A percentile compares a stretch with the other conserved stretches of the same genome.
phyloP scores from a whole-genome alignment of 2,329 filamentous ascomycete species.

The Penicillium crustosum region DNA sequence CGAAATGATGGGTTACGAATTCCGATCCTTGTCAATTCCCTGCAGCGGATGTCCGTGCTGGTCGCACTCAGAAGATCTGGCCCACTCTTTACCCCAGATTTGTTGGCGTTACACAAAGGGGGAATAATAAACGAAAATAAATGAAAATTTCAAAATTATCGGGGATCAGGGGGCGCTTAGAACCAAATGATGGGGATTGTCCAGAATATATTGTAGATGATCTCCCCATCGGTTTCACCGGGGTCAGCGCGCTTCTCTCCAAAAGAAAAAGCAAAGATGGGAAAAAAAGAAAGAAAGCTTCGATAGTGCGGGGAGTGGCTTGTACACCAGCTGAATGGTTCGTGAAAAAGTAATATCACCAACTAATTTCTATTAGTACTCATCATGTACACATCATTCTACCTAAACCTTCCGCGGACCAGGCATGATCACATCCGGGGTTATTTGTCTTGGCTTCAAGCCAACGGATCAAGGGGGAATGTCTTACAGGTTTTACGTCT shows the following conservation, averaged over 20 bases:
- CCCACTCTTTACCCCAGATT: constrained; percentile 31
- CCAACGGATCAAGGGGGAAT: constrained; percentile 5
- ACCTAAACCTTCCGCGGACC: neutral
- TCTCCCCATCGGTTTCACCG: neutral
- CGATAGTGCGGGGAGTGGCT: constrained; percentile 7
- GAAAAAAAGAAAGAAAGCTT: neutral
- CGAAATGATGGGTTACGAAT: constrained; percentile 8
- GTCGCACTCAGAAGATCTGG: constrained; percentile 24
- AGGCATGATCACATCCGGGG: neutral
- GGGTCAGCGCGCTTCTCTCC: neutral
- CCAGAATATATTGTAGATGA: neutral
- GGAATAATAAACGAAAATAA: neutral
- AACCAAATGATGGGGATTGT: neutral
- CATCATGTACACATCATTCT: neutral
- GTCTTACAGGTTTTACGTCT: constrained; percentile 5
- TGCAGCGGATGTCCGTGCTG: constrained; percentile 32
- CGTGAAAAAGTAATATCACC: neutral
- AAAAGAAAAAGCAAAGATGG: neutral
- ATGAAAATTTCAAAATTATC: constrained; percentile 13
- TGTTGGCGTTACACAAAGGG: constrained; percentile 17
- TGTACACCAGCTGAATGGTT: neutral
- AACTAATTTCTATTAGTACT: neutral
- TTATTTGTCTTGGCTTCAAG: neutral
- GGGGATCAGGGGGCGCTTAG: constrained; percentile 7
- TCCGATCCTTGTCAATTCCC: constrained; percentile 25